phyloP scores from a whole-genome alignment of 2,329 filamentous ascomycete genomes.

The Penicillium oxalicum region DNA sequence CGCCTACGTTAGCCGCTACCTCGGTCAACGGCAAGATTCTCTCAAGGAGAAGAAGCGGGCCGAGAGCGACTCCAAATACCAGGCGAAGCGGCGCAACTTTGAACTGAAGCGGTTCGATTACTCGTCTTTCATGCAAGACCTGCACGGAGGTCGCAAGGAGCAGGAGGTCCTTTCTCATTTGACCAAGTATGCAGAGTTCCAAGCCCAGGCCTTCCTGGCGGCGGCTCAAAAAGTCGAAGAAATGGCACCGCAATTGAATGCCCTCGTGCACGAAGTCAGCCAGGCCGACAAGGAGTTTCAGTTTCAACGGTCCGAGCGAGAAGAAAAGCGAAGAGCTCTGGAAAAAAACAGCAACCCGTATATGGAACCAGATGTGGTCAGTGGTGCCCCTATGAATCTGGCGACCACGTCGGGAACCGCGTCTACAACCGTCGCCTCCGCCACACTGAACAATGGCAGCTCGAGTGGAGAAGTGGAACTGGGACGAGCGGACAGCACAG shows the following conservation, averaged over 20 bases:
- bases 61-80: constrained; percentile 94
- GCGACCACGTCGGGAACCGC: constrained; percentile 31
- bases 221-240: constrained; percentile 83
- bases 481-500: constrained; percentile 66
- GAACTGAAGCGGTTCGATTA: constrained; percentile 98
- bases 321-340: constrained; percentile 83
- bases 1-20: constrained; percentile 85
- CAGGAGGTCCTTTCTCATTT: constrained; percentile 93
- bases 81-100: constrained; percentile 86
- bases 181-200: constrained; percentile 86
- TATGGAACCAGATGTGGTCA: constrained; percentile 60
- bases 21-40: constrained; percentile 93
- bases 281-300: constrained; percentile 96
- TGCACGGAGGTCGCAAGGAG: constrained; percentile 98
- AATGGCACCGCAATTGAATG: constrained; percentile 83
- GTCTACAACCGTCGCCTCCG: constrained; percentile 22
- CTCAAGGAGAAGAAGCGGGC: constrained; percentile 95
- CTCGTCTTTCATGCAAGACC: constrained; percentile 96
- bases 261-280: constrained; percentile 79
- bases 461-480: constrained; percentile 63
- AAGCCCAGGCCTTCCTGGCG: constrained; percentile 73
- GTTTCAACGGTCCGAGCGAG: constrained; percentile 86
- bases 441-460: constrained; percentile 41
- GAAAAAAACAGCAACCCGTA: constrained; percentile 79
- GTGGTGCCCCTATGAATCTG: constrained; percentile 35